These are phyloP conservation scores for Pulveroboletus sp. DNA, from an alignment of 768 basidiomycete species.

Conservation along the genomic window DNA sequence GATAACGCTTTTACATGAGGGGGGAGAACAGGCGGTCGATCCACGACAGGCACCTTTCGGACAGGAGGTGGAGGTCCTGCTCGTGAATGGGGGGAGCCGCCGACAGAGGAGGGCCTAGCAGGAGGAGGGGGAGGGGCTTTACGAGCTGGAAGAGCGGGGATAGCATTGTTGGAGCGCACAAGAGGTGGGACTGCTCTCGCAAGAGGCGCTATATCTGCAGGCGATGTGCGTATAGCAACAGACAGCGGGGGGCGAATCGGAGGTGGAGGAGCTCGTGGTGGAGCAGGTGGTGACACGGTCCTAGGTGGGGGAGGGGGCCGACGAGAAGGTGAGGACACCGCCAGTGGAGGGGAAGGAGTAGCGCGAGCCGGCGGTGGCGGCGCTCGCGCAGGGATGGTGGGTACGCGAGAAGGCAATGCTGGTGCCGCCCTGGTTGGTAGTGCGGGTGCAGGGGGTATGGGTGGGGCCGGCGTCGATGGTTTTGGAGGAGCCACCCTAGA, in stretches of 20 bases:
- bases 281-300: conserved; percentile 24
- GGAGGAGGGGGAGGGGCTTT: conserved; percentile 43
- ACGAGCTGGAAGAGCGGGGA: conserved; percentile 27
- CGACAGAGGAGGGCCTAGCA: conserved; percentile 36
- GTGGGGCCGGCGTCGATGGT: conserved; percentile 30
- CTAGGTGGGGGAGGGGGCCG: conserved; percentile 32
- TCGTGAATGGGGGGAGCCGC: conserved; percentile 26
- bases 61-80: conserved; percentile 37
- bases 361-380: conserved; percentile 40
- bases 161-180: conserved; percentile 19
- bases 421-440: conserved; percentile 35
- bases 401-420: conserved; percentile 37
- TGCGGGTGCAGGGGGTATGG: conserved; percentile 24
- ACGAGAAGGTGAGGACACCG: conserved; percentile 21
- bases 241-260: conserved; percentile 27
- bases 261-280: conserved; percentile 23
- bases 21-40: conserved; percentile 31
- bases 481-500: conserved; percentile 27
- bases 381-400: conserved; percentile 40
- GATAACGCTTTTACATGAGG: conserved; percentile 43
- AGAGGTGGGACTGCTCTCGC: conserved; percentile 22
- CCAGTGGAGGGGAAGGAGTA: conserved; percentile 22
- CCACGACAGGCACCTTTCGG: conserved; percentile 31
- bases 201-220: conserved; percentile 12
- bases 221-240: conserved; percentile 25